Evolutionary conservation across 805 yeast genomes (phyloP).

Genomic region (Blastobotrys terrestris): DNA sequence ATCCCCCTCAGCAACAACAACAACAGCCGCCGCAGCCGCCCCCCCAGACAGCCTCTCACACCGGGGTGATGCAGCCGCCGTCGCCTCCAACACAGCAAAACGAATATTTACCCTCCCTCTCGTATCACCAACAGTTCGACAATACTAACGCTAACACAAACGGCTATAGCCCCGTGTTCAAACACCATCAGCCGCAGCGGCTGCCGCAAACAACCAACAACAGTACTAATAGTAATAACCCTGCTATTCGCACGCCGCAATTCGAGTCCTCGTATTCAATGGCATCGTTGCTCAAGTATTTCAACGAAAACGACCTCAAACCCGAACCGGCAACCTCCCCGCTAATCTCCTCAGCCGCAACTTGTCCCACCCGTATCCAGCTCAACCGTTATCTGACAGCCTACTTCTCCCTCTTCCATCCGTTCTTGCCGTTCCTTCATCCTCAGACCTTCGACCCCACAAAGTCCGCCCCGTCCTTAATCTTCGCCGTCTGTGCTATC

Average conservation of each 20-base stretch:
- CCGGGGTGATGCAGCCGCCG: not conserved
- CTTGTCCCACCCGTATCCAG: conserved; percentile 22
- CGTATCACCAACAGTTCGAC: not conserved
- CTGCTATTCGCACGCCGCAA: conserved; percentile 16
- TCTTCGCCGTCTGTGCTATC: conserved; percentile 30
- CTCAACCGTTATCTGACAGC: conserved; percentile 28
- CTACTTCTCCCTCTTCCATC: conserved; percentile 30
- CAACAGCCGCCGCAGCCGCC: conserved; percentile 1
- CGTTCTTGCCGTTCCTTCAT: conserved; percentile 31
- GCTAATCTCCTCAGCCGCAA: not conserved
- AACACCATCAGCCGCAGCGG: not conserved
- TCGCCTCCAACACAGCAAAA: not conserved
- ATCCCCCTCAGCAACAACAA: too few relatives aligned
- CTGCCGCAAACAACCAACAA: conserved; percentile 1
- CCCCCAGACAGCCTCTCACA: not conserved
- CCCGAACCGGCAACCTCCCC: conserved; percentile 2
- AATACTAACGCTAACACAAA: not conserved
- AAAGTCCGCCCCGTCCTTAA: conserved; percentile 26
- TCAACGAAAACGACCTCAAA: conserved; percentile 7
- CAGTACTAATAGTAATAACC: too few relatives aligned
- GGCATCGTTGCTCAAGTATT: conserved; percentile 13
- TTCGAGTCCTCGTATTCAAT: conserved; percentile 12
- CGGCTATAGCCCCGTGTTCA: not conserved
- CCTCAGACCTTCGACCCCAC: conserved; percentile 28
- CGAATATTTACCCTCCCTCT: conserved; percentile 6